Evolutionary conservation across 371 early-diverging fungal genomes (phyloP), one percentile per base, ranked within the genome.

Genomic region (Coemansia sp.): DNA sequence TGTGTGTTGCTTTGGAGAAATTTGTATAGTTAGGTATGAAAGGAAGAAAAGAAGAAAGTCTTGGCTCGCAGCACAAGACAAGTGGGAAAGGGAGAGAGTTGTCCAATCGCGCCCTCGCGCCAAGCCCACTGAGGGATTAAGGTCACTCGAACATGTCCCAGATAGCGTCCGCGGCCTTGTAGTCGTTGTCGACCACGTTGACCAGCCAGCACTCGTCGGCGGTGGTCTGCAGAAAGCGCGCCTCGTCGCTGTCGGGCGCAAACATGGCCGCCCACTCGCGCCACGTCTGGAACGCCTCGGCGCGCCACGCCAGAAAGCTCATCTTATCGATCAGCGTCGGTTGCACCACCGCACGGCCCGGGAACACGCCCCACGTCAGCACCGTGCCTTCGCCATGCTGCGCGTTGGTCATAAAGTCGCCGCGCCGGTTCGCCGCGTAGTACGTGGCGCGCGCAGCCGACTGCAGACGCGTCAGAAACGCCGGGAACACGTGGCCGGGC

Each of bases 291-390:
- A 88, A 95, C 0, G 96, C 95, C 67, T 97, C 97, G 39, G 88
- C 85, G 69, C 84, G 75, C 97, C 97, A 98, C 3, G 94, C 90
- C 72, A 90, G 81, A 79, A 98, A 97, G 65, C 88, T 89, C 43
- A 84, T 87, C 59, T 84, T 81, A 63, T 95, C 97, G 54, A 97
- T 94, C 14, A 94, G 85, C 8, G 98, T 95, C 1, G 96, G 92
- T 72, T 98, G 96, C 54, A 95, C 85, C 57, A 98, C 91, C 67
- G 95, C 94, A 65, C 92, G 89, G 38, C 94, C 95, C 4, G 96
- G 95, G 76, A 98, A 97, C 30, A 96, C 95, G 47, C 97, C 98
- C 98, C 98, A 98, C 1, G 97, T 95, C 14, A 98, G 89, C 2
- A 78, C 55, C 12, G 60, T 41, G 75, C 79, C 47, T 49, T 79